These are phyloP conservation scores for Lasiodiplodia theobromae DNA, from an alignment of 2,329 filamentous ascomycete genomes.

Conservation along the genomic window DNA sequence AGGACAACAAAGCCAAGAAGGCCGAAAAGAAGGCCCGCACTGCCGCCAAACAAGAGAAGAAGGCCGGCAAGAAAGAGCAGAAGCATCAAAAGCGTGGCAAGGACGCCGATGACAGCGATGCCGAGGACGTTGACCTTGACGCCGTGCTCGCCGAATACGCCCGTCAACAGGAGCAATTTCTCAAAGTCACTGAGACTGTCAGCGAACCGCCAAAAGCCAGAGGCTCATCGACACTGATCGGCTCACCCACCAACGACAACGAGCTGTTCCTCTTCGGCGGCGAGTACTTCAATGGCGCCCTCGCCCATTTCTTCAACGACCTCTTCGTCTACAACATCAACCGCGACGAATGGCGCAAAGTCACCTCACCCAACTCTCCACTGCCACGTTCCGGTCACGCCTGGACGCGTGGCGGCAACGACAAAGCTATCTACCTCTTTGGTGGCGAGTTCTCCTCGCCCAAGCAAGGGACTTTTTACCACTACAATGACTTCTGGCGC, in stretches of 20 bases:
- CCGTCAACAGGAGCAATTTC: constrained; percentile 87
- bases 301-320: constrained; percentile 76
- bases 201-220: constrained; percentile 77
- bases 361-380: constrained; percentile 90
- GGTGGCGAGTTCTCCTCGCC: constrained; percentile 96
- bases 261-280: constrained; percentile 92
- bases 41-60: constrained; percentile 82
- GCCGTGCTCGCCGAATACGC: constrained; percentile 92
- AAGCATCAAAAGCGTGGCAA: constrained; percentile 76
- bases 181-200: constrained; percentile 87
- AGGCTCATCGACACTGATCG: constrained; percentile 81
- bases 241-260: constrained; percentile 84
- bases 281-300: constrained; percentile 91
- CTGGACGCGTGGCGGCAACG: constrained; percentile 89
- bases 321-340: constrained; percentile 76
- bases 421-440: constrained; percentile 86
- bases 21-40: constrained; percentile 63
- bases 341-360: constrained; percentile 86
- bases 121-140: constrained; percentile 91
- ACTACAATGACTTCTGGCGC: constrained; percentile 98
- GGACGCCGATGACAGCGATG: constrained; percentile 80
- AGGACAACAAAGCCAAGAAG: constrained; percentile 59
- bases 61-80: constrained; percentile 77
- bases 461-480: constrained; percentile 98
- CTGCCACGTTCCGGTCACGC: constrained; percentile 92